These are phyloP conservation scores for Amborella trichopoda DNA, from an alignment of 164 flowering plant species.

Conservation along the genomic window DNA sequence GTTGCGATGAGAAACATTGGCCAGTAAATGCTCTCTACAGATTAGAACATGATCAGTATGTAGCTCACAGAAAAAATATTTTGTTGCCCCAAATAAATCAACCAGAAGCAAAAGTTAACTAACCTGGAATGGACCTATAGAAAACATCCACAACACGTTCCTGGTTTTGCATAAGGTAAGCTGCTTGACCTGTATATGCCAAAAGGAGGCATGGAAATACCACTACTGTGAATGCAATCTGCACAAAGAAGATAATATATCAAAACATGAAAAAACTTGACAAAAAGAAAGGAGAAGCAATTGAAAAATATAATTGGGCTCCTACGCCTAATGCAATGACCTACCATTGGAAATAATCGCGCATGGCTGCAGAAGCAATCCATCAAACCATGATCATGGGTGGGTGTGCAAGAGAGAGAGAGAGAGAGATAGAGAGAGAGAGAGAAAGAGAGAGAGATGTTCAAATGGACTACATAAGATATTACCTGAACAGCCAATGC, in stretches of 20 bases:
- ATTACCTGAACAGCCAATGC: conserved; percentile 62
- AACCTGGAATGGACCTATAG: conserved; percentile 92
- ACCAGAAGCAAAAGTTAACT: conserved; percentile 3
- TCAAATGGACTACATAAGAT: too few species aligned
- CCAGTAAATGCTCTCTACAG: conserved; percentile 77
- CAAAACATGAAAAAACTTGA: neutral
- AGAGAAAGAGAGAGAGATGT: too few species aligned
- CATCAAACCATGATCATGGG: too few species aligned
- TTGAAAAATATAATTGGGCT: too few species aligned
- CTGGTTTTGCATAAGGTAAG: conserved; percentile 56
- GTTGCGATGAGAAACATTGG: conserved; percentile 78
- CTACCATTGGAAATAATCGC: too few species aligned
- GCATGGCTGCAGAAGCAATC: too few species aligned
- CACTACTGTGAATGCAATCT: conserved; percentile 72
- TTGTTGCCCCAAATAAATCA: neutral
- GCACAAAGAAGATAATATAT: neutral
- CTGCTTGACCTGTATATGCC: conserved; percentile 95
- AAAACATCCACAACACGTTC: conserved; percentile 66
- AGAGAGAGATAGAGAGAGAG: too few species aligned
- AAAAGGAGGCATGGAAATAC: conserved; percentile 93
- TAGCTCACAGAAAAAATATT: neutral
- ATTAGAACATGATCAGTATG: conserved; percentile 1
- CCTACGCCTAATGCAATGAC: too few species aligned
- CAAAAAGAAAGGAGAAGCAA: neutral
- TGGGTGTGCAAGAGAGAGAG: too few species aligned